Conservation (phyloP, 2,329 filamentous ascomycete species). For the Fusarium virguliforme region DNA sequence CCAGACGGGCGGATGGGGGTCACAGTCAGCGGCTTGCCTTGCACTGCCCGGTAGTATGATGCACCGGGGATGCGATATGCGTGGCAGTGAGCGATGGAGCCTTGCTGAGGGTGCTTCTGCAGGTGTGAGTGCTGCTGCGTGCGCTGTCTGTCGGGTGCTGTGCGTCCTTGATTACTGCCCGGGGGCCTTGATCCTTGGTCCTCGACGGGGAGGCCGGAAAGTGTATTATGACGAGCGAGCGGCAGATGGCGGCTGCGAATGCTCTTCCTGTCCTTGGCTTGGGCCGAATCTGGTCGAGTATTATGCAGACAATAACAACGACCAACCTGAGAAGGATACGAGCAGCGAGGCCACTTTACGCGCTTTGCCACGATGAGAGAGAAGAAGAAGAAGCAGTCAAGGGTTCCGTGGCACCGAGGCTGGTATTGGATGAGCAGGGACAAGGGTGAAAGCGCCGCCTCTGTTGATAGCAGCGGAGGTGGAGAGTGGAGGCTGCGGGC, state of each 20-base stretch:
- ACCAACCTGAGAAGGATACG: not conserved
- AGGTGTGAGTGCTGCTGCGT: slow-evolving; percentile 10
- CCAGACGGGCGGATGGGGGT: slow-evolving; percentile 4
- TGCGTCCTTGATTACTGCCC: slow-evolving; percentile 13
- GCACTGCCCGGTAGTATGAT: slow-evolving; percentile 18
- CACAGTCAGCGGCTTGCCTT: slow-evolving; percentile 11
- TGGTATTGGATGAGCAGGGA: slow-evolving; percentile 9
- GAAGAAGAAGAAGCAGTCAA: not conserved
- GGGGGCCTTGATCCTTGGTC: not conserved
- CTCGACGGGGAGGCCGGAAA: slow-evolving; percentile 10
- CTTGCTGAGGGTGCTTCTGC: slow-evolving; percentile 13
- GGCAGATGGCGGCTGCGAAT: slow-evolving; percentile 5
- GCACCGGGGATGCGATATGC: slow-evolving; percentile 10
- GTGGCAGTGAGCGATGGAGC: slow-evolving; percentile 13
- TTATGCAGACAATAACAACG: not conserved
- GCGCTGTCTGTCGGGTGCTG: slow-evolving; percentile 20
- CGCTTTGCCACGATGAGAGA: slow-evolving; percentile 4
- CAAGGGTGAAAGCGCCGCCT: not conserved
- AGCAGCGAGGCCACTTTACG: slow-evolving; percentile 12
- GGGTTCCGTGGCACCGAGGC: not conserved
- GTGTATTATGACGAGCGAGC: not conserved
- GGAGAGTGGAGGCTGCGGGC: not conserved
- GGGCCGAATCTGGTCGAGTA: slow-evolving; percentile 4
- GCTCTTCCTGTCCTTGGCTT: not conserved
- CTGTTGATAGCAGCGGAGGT: slow-evolving; percentile 1